phyloP scores from a whole-genome alignment of 345 rosid genomes.

The Aethionema arabicum region DNA sequence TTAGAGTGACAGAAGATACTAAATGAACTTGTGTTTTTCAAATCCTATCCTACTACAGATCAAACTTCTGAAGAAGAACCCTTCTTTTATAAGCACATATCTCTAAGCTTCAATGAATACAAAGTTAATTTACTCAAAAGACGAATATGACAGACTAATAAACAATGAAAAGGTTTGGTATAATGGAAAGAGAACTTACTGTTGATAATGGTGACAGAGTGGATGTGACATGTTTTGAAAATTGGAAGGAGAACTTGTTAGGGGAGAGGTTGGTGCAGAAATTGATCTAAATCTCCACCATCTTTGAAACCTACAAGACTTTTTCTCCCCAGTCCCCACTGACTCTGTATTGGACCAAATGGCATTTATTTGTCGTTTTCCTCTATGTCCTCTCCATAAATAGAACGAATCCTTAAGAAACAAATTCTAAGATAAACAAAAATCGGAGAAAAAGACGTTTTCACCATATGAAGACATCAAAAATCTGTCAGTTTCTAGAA shows the following conservation, averaged over 20 bases:
- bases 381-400: conserved; percentile 24
- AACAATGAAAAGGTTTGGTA: conserved; percentile 10
- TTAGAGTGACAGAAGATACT: conserved; percentile 10
- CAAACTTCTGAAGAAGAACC: not conserved
- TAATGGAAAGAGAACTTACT: conserved; percentile 29
- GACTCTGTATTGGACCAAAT: conserved; percentile 32
- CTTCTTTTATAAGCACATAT: not conserved
- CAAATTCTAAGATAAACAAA: conserved; percentile 1
- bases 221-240: conserved; percentile 34
- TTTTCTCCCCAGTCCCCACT: conserved; percentile 20
- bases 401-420: conserved; percentile 13
- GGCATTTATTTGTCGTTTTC: conserved; percentile 28
- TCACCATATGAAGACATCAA: conserved; percentile 1
- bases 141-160: conserved; percentile 8
- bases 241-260: conserved; percentile 30
- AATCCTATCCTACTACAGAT: not conserved
- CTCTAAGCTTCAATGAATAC: not conserved
- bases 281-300: conserved; percentile 38
- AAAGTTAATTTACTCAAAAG: not conserved
- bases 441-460: conserved; percentile 6
- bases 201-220: conserved; percentile 24
- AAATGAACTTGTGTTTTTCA: not conserved
- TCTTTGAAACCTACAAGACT: conserved; percentile 38
- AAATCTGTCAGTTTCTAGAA: not conserved
- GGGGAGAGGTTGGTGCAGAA: conserved; percentile 40